These are phyloP conservation scores for Blepharisma undulans DNA, from an alignment of 169 alveolate genomes.

Conservation along the genomic window DNA sequence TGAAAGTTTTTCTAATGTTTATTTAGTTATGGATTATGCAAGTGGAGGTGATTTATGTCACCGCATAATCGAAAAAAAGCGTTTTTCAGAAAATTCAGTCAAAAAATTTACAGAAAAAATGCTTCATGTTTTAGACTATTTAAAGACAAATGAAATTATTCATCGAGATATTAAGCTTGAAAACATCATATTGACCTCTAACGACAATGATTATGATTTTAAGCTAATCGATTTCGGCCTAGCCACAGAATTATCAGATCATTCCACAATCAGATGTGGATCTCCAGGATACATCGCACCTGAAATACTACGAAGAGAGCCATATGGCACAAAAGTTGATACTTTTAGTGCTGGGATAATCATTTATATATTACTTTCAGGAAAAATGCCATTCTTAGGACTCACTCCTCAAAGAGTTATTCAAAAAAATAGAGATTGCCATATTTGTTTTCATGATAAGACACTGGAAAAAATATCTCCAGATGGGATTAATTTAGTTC, in stretches of 20 bases:
- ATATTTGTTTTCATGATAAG: background rate
- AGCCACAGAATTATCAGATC: background rate
- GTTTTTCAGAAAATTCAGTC: background rate
- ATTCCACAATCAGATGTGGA: constrained; percentile 68
- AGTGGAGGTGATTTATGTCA: background rate
- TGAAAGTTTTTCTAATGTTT: background rate
- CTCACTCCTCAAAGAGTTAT: background rate
- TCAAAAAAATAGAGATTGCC: background rate
- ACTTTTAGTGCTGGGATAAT: constrained; percentile 84
- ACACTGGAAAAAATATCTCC: background rate
- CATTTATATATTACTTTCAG: constrained; percentile 81
- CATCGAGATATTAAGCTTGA: constrained; percentile 11
- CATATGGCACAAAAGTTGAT: constrained; percentile 86
- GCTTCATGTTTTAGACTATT: background rate
- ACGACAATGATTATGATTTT: background rate
- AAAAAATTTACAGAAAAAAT: background rate
- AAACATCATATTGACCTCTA: background rate
- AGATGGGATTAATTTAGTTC: background rate
- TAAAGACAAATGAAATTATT: background rate
- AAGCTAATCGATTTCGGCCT: background rate
- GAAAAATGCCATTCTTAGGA: constrained; percentile 88
- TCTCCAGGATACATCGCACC: constrained; percentile 88
- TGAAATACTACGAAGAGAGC: constrained; percentile 82
- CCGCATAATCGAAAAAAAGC: background rate
- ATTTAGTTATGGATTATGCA: background rate